Conservation (phyloP, 257 asterid species). For the Echium plantagineum region DNA sequence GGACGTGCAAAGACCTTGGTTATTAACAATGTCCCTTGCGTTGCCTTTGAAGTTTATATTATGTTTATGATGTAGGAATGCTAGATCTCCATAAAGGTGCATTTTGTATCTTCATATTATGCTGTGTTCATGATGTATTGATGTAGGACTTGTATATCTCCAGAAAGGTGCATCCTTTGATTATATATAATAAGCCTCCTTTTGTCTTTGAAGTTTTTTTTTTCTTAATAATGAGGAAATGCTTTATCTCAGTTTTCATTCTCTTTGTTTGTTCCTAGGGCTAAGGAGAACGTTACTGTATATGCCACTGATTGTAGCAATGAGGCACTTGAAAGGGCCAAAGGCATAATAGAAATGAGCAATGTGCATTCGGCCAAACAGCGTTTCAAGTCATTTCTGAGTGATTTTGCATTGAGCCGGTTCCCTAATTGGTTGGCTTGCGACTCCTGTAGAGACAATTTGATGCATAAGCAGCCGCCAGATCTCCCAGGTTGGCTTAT, state of each 20-base stretch:
- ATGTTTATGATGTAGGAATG: too few species aligned
- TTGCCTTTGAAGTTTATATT: too few species aligned
- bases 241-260: not conserved
- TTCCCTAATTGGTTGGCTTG: constrained; percentile 74
- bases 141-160: too few species aligned
- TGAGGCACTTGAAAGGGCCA: constrained; percentile 77
- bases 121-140: too few species aligned
- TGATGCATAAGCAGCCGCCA: constrained; percentile 18
- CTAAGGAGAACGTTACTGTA: constrained; percentile 38
- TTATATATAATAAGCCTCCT: too few species aligned
- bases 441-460: constrained; percentile 31
- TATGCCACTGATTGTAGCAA: constrained; percentile 85
- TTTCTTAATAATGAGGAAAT: not conserved
- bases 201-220: not conserved
- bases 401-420: constrained; percentile 53
- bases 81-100: too few species aligned
- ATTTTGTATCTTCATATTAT: too few species aligned
- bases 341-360: constrained; percentile 46
- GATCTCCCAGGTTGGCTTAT: constrained; percentile 25
- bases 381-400: constrained; percentile 54
- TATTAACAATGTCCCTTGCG: too few species aligned
- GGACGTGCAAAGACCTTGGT: too few species aligned
- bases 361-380: constrained; percentile 26
- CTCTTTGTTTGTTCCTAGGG: constrained; percentile 24
- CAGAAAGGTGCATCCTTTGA: too few species aligned